phyloP scores from a whole-genome alignment of 805 yeast species.

The Myxozyma sirexii region DNA sequence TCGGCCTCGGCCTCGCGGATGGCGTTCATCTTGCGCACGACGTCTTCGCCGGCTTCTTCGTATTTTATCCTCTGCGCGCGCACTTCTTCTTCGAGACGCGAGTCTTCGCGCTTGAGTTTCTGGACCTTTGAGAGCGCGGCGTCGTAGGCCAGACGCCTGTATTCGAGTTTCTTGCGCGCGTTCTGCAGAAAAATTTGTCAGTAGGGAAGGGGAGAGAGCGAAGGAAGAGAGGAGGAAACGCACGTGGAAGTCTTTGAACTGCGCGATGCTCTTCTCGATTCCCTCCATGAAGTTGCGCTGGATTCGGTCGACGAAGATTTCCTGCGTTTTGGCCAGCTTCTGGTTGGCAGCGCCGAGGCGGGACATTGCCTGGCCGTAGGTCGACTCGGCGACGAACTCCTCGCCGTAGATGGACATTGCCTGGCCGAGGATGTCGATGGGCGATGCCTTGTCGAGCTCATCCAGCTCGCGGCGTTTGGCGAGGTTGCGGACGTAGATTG shows the following conservation, averaged over 20 bases:
- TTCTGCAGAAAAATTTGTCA: neutral
- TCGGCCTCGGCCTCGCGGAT: conserved; percentile 35
- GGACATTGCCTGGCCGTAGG: conserved; percentile 33
- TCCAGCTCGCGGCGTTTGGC: conserved; percentile 36
- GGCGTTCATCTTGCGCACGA: conserved; percentile 34
- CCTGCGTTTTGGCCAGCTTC: conserved; percentile 34
- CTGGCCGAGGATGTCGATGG: conserved; percentile 36
- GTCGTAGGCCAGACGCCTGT: conserved; percentile 37
- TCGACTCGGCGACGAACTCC: conserved; percentile 33
- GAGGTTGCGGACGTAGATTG: conserved; percentile 31
- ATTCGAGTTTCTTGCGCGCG: conserved; percentile 35
- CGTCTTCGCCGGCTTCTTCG: conserved; percentile 37
- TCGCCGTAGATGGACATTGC: conserved; percentile 33
- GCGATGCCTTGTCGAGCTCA: conserved; percentile 33
- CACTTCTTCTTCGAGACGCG: conserved; percentile 37
- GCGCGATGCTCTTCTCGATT: conserved; percentile 32
- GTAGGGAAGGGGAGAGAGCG: neutral
- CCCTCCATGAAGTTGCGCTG: conserved; percentile 33
- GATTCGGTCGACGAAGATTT: conserved; percentile 32
- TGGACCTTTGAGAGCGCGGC: conserved; percentile 35
- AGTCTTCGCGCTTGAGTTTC: conserved; percentile 35
- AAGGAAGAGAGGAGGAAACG: neutral
- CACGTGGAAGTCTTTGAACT: conserved; percentile 34
- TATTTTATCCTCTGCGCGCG: conserved; percentile 37
- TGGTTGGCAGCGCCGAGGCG: conserved; percentile 34